These are phyloP conservation scores for Pueraria montana DNA, from an alignment of 306 rosid species.

Conservation along the genomic window DNA sequence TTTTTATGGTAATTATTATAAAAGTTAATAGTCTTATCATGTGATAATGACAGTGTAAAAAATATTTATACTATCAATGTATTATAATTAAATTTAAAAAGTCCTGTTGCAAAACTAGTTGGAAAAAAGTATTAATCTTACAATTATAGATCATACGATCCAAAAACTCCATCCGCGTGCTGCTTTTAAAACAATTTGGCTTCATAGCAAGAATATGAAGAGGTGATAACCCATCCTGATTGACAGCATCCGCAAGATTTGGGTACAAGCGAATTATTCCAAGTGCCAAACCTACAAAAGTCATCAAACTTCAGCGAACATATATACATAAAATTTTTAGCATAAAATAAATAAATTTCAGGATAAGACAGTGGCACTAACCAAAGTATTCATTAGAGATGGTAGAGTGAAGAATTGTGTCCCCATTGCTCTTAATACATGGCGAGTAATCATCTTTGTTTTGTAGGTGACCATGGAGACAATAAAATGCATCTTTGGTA, in stretches of 20 bases:
- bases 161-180: conserved; percentile 34
- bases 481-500: conserved; percentile 37
- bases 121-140: conserved; percentile 16
- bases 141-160: conserved; percentile 46
- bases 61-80: too few species aligned
- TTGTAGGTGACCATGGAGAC: conserved; percentile 34
- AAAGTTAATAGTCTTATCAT: too few species aligned
- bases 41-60: too few species aligned
- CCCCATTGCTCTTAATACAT: conserved; percentile 36
- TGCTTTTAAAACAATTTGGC: conserved; percentile 45
- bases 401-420: conserved; percentile 49
- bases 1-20: too few species aligned
- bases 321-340: conserved; percentile 2
- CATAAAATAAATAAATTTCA: conserved; percentile 5
- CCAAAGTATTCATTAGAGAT: conserved; percentile 48
- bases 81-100: too few species aligned
- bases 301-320: conserved; percentile 41
- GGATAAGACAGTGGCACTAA: conserved; percentile 14
- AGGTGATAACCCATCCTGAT: conserved; percentile 43
- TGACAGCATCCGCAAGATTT: conserved; percentile 10
- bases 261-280: conserved; percentile 30
- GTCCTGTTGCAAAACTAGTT: too few species aligned
- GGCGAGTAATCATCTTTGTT: conserved; percentile 7
- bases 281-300: conserved; percentile 56
- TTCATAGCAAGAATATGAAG: conserved; percentile 52